A percentile compares a stretch with the other conserved stretches of the same genome.
Evolutionary conservation across 2,329 filamentous ascomycete genomes (phyloP).

Genomic region (Ophiostoma perfectum): DNA sequence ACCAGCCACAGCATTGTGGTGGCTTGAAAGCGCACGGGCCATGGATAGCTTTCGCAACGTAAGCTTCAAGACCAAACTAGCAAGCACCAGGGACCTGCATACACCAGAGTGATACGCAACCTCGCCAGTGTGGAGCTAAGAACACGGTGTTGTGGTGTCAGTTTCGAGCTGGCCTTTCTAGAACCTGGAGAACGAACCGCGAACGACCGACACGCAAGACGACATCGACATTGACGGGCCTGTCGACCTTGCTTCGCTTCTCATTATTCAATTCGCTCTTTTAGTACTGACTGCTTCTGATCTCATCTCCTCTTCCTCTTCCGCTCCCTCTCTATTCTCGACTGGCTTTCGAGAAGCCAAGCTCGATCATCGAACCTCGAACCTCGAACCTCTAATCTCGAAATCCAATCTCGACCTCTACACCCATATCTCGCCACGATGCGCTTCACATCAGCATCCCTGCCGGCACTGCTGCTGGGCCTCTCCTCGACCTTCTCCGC

Average conservation of each 20-base stretch:
- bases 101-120: constrained; percentile 26
- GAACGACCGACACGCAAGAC: constrained; percentile 5
- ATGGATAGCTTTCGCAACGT: neutral
- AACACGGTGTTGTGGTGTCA: constrained; percentile 32
- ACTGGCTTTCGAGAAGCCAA: constrained; percentile 28
- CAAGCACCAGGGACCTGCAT: constrained; percentile 12
- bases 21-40: constrained; percentile 12
- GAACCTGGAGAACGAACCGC: neutral
- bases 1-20: neutral
- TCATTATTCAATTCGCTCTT: neutral
- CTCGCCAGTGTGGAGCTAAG: constrained; percentile 25
- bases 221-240: constrained; percentile 24
- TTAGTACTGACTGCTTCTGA: neutral
- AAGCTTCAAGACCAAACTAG: constrained; percentile 14
- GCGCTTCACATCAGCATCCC: constrained; percentile 41
- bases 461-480: constrained; percentile 55
- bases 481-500: constrained; percentile 42
- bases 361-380: constrained; percentile 19
- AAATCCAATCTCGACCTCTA: neutral
- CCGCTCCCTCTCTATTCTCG: constrained; percentile 22
- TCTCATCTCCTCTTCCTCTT: neutral
- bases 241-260: neutral
- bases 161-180: constrained; percentile 20
- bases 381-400: constrained; percentile 18
- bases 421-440: constrained; percentile 33